phyloP scores from a whole-genome alignment of 179 eudicot genomes.

The Corrigiola litoralis region DNA sequence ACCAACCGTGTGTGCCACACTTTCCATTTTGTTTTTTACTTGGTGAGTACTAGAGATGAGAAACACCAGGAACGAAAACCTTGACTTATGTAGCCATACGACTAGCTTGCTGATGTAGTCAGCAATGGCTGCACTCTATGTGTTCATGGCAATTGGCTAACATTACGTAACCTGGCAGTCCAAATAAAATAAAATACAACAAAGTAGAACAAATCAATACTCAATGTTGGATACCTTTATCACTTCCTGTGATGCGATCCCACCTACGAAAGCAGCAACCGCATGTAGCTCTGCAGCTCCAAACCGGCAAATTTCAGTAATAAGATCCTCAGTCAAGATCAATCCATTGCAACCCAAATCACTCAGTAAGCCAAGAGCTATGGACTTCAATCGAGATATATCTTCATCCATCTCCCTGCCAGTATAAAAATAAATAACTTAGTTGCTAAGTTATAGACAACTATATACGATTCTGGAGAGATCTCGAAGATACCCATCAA shows the following conservation, averaged over 20 bases:
- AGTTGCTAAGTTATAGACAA: neutral
- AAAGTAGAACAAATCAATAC: neutral
- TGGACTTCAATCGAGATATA: constrained; percentile 73
- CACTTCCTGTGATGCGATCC: constrained; percentile 92
- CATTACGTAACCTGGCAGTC: neutral
- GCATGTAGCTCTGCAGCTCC: constrained; percentile 95
- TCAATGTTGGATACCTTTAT: constrained; percentile 55
- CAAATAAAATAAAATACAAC: too few relatives aligned
- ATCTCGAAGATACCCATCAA: constrained; percentile 65
- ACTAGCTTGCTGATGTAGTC: too few relatives aligned
- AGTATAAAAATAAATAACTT: neutral
- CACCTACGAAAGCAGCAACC: constrained; percentile 86
- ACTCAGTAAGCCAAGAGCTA: constrained; percentile 61
- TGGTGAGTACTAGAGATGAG: neutral
- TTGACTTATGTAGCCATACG: too few relatives aligned
- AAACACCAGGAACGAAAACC: too few relatives aligned
- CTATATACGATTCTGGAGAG: neutral
- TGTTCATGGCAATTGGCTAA: too few relatives aligned
- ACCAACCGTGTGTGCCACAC: neutral
- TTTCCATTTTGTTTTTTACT: neutral
- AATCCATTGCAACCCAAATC: constrained; percentile 84
- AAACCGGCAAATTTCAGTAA: constrained; percentile 83
- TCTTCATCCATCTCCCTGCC: constrained; percentile 92
- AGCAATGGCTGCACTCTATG: too few relatives aligned
- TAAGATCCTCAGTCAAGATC: constrained; percentile 80